Evolutionary conservation across 2,329 filamentous ascomycete species (phyloP).

Genomic region (Colletotrichum camelliae): DNA sequence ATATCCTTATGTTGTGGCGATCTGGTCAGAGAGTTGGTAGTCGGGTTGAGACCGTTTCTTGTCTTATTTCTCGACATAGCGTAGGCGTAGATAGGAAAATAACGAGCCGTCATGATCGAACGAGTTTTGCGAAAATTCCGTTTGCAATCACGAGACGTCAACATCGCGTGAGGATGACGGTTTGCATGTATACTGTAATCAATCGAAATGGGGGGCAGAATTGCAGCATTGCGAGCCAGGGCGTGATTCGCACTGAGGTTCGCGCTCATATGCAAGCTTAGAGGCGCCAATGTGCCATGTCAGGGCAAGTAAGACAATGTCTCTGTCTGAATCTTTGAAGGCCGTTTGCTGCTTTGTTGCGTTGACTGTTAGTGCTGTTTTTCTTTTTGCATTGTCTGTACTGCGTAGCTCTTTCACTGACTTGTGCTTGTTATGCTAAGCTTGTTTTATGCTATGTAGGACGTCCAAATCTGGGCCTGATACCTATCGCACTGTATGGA

Average conservation of each 20-base stretch:
- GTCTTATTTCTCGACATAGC: constrained; percentile 7
- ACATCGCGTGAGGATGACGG: not conserved
- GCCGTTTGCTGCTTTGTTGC: not conserved
- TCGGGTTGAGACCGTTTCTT: not conserved
- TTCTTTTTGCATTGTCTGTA: not conserved
- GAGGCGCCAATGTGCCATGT: not conserved
- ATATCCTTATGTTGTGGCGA: not conserved
- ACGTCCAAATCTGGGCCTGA: not conserved
- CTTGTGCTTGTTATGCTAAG: not conserved
- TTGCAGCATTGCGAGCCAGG: not conserved
- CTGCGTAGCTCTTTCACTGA: not conserved
- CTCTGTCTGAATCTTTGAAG: not conserved
- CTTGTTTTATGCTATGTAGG: not conserved
- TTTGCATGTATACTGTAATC: not conserved
- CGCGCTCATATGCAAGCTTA: not conserved
- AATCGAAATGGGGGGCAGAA: not conserved
- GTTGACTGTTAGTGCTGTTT: not conserved
- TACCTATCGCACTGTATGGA: not conserved
- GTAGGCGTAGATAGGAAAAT: constrained; percentile 17
- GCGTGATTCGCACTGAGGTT: not conserved
- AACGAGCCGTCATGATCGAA: not conserved
- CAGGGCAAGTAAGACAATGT: not conserved
- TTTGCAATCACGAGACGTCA: not conserved
- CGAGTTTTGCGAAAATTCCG: not conserved
- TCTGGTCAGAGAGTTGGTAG: not conserved